Conservation (phyloP, 1,284 basidiomycete species). For the Moesziomyces sp. region DNA sequence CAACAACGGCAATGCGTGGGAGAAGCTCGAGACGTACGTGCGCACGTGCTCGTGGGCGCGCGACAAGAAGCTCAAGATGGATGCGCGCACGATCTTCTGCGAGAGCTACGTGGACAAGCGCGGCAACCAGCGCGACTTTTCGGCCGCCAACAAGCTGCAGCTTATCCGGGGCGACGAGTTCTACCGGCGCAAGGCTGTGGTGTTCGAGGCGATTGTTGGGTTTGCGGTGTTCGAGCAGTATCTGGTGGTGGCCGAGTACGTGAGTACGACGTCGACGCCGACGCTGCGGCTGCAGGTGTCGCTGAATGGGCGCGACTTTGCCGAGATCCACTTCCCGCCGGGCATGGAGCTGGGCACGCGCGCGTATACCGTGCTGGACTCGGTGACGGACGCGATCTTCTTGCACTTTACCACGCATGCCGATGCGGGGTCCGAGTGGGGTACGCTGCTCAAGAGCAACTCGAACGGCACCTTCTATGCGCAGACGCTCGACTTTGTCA, state of each 20-base stretch:
- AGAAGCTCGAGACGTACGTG: slow-evolving; percentile 84
- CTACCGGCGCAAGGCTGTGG: slow-evolving; percentile 75
- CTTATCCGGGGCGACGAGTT: slow-evolving; percentile 82
- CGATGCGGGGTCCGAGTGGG: slow-evolving; percentile 80
- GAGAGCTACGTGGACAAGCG: slow-evolving; percentile 86
- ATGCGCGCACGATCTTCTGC: slow-evolving; percentile 88
- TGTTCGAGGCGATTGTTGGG: slow-evolving; percentile 89
- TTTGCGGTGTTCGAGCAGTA: slow-evolving; percentile 97
- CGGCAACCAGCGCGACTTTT: slow-evolving; percentile 76
- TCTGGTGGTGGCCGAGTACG: slow-evolving; percentile 89
- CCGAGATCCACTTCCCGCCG: slow-evolving; percentile 87
- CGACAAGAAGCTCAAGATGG: slow-evolving; percentile 79
- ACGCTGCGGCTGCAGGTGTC: slow-evolving; percentile 83
- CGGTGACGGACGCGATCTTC: slow-evolving; percentile 90
- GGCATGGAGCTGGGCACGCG: slow-evolving; percentile 85
- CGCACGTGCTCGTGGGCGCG: slow-evolving; percentile 90
- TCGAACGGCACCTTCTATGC: slow-evolving; percentile 98
- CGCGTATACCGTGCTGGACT: slow-evolving; percentile 95
- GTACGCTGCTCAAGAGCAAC: slow-evolving; percentile 91
- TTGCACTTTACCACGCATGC: slow-evolving; percentile 92
- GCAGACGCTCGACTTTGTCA: slow-evolving; percentile 85
- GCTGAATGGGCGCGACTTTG: slow-evolving; percentile 85
- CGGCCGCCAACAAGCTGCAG: slow-evolving; percentile 77
- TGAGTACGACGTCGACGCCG: slow-evolving; percentile 53
- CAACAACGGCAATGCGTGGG: slow-evolving; percentile 79